phyloP scores from a whole-genome alignment of 2,329 filamentous ascomycete species.

The Fusarium buharicum region DNA sequence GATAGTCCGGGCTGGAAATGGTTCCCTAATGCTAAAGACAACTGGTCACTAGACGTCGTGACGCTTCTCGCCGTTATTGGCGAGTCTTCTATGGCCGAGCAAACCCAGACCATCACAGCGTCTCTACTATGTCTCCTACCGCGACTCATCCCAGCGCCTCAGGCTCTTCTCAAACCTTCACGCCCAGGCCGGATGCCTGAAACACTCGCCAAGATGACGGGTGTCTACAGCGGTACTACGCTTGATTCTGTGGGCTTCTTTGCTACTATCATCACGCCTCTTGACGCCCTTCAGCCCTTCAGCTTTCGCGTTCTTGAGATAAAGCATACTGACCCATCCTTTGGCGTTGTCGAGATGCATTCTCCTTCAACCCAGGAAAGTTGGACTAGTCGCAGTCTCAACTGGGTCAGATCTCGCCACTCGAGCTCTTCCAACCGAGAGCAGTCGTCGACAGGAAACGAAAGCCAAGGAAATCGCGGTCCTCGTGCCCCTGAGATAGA shows the following conservation, averaged over 20 bases:
- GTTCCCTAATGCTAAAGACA: slow-evolving; percentile 56
- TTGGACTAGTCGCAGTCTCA: slow-evolving; percentile 20
- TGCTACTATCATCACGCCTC: slow-evolving; percentile 68
- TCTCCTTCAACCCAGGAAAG: slow-evolving; percentile 11
- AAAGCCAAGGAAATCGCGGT: slow-evolving; percentile 5
- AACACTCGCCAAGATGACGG: slow-evolving; percentile 64
- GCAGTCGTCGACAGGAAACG: background rate
- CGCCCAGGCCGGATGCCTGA: slow-evolving; percentile 67
- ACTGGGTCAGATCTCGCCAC: slow-evolving; percentile 21
- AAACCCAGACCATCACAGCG: slow-evolving; percentile 68
- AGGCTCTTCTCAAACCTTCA: slow-evolving; percentile 67
- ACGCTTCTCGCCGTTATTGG: slow-evolving; percentile 71
- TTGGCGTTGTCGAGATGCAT: slow-evolving; percentile 20
- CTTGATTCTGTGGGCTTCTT: slow-evolving; percentile 69
- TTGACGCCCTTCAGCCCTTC: slow-evolving; percentile 61
- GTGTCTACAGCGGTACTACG: slow-evolving; percentile 66
- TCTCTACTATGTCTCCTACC: slow-evolving; percentile 67
- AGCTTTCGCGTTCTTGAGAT: slow-evolving; percentile 62
- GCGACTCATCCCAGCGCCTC: slow-evolving; percentile 70
- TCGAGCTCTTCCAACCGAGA: background rate
- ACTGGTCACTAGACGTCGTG: slow-evolving; percentile 70
- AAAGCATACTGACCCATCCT: slow-evolving; percentile 51
- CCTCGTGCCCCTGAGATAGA: slow-evolving; percentile 28
- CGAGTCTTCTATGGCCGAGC: slow-evolving; percentile 67
- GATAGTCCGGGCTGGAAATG: slow-evolving; percentile 50